phyloP scores from a whole-genome alignment of 768 basidiomycete species.

The Leccinum longicurvipes region DNA sequence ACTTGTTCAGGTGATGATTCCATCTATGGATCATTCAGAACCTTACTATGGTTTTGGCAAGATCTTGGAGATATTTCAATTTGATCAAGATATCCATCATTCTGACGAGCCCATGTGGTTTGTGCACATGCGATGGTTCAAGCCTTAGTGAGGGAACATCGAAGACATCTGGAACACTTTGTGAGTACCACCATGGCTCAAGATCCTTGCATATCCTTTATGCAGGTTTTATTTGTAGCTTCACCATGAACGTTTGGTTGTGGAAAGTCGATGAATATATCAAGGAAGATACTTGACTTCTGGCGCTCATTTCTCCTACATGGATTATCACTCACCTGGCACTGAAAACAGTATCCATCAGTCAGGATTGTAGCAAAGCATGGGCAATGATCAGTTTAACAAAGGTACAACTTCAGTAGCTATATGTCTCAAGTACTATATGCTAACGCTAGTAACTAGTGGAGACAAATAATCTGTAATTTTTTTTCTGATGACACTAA shows the following conservation, averaged over 20 bases:
- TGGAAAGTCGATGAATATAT: not conserved
- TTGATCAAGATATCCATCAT: not conserved
- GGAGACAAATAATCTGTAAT: not conserved
- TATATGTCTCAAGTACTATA: too few species aligned
- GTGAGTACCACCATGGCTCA: not conserved
- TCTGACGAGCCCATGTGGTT: not conserved
- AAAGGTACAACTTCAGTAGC: not conserved
- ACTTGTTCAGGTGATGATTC: not conserved
- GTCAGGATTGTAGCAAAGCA: not conserved
- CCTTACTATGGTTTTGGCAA: not conserved
- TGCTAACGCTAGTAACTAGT: not conserved
- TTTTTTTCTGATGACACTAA: not conserved
- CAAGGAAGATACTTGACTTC: not conserved
- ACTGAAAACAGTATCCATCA: not conserved
- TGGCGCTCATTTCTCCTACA: not conserved
- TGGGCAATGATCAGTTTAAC: not conserved
- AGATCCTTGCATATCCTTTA: not conserved
- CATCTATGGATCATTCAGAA: not conserved
- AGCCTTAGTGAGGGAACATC: too few species aligned
- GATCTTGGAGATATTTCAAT: not conserved
- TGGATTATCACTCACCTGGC: not conserved
- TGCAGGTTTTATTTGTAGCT: too few species aligned
- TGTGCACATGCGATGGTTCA: not conserved
- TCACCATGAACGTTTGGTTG: not conserved
- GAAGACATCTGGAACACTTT: not conserved